phyloP scores from a whole-genome alignment of 331 rosid species.

The Erythrophleum ivorense region DNA sequence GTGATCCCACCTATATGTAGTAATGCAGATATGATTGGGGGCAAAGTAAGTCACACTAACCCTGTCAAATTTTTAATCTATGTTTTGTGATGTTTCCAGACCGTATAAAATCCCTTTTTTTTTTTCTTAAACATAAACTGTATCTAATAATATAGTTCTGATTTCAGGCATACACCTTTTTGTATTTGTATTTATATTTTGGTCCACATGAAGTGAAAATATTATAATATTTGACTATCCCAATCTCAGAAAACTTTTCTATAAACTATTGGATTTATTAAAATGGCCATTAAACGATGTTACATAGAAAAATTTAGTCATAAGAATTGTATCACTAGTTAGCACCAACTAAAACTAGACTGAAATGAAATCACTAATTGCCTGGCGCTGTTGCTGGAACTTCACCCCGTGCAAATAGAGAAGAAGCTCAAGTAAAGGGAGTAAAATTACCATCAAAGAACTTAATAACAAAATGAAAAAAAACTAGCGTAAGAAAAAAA shows the following conservation, averaged over 20 bases:
- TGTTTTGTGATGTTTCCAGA: conserved; percentile 20
- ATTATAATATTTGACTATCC: not conserved
- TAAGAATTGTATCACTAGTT: not conserved
- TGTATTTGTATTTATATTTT: not conserved
- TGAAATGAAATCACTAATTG: conserved; percentile 3
- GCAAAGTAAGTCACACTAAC: not conserved
- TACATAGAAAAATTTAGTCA: not conserved
- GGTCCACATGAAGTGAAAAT: not conserved
- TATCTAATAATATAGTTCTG: not conserved
- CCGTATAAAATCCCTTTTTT: not conserved
- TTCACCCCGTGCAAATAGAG: conserved; percentile 9
- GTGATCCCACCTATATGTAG: not conserved
- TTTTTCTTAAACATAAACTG: not conserved
- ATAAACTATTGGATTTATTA: conserved; percentile 15
- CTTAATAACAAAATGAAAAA: not conserved
- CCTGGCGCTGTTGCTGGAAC: not conserved
- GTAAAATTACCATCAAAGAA: not conserved
- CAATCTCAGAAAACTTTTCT: not conserved
- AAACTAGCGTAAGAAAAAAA: not conserved
- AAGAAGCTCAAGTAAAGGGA: not conserved
- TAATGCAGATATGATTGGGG: not conserved
- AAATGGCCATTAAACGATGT: conserved; percentile 15
- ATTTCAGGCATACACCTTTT: conserved; percentile 5
- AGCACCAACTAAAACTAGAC: conserved; percentile 22
- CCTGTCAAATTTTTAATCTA: conserved; percentile 13